Evolutionary conservation across 257 asterid species (phyloP).

Genomic region (Leptodermis oblonga): DNA sequence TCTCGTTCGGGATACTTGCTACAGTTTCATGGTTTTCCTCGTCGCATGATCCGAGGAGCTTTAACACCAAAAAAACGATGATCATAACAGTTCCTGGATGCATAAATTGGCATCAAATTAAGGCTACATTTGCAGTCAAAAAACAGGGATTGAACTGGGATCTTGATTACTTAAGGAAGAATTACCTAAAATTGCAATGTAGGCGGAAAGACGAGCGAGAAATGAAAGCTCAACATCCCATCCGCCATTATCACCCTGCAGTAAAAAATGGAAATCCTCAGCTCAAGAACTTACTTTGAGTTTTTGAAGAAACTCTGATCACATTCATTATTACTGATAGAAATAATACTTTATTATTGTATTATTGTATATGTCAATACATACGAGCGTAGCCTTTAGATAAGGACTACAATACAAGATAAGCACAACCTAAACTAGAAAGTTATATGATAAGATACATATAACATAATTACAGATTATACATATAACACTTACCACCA

Average conservation of each 20-base stretch:
- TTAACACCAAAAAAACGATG: constrained; percentile 6
- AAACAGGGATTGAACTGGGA: not conserved
- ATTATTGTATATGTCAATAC: too few species aligned
- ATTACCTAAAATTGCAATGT: constrained; percentile 19
- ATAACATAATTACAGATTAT: too few species aligned
- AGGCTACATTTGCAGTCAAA: not conserved
- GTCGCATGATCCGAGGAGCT: constrained; percentile 17
- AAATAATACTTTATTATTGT: too few species aligned
- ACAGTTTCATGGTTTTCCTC: not conserved
- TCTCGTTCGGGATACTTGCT: not conserved
- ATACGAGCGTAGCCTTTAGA: too few species aligned
- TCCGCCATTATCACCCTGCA: constrained; percentile 16
- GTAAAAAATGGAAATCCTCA: not conserved
- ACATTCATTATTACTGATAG: too few species aligned
- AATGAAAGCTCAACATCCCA: constrained; percentile 7
- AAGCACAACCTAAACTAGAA: too few species aligned
- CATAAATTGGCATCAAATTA: not conserved
- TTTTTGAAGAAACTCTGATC: too few species aligned
- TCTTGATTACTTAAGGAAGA: not conserved
- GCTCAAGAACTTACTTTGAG: not conserved
- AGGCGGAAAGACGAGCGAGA: not conserved
- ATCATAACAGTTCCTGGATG: constrained; percentile 14
- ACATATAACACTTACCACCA: constrained; percentile 6
- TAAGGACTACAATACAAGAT: too few species aligned
- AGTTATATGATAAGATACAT: too few species aligned